Evolutionary conservation across 176 grass and related monocot genomes (phyloP), one percentile per base, ranked within the genome.

Genomic region (Areca catechu): DNA sequence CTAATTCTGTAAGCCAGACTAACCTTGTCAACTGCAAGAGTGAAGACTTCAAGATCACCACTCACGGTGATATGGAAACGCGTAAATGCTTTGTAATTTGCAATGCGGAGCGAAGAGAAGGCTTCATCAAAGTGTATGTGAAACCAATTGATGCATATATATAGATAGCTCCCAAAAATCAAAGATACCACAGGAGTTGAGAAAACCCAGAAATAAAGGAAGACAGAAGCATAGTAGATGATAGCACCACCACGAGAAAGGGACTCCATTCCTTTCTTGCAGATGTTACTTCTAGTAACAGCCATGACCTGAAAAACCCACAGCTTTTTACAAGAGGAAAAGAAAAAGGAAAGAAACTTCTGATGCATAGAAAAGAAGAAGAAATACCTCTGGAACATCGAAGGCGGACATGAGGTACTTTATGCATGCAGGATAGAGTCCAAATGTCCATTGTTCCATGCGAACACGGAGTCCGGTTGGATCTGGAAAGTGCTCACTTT

Each of bases 341-440:
- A 43, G 9, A 43, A 43, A 43, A 43, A 43, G 34, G 30, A 10
- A 43, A 43, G 34, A 43, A 43, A 43, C 7, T 12, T 43, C 34
- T 43, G 34, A 43, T 43, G 34, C 34, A 43, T 12, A 3, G 9
- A 3, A 43, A 43, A 43, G 34, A 43, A 43, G 34, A 67, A 22
- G 71, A 56, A 65, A 66, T 68, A 98, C 93, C 94, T 98, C 94
- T 17, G 94, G 88, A 60, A 98, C 67, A 50, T 98, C 94, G 18
- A 98, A 98, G 56, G 94, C 94, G 7, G 94, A 98, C 94, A 98
- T 98, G 19, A 98, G 84, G 70, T 98, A 98, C 76, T 98, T 98
- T 53, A 98, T 92, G 85, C 87, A 89, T 16, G 93, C 93, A 60
- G 93, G 93, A 60, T 98, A 98, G 56, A 98, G 76, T 17, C 94